Conservation (phyloP, 768 basidiomycete species). For the Agrocybe praecox region DNA sequence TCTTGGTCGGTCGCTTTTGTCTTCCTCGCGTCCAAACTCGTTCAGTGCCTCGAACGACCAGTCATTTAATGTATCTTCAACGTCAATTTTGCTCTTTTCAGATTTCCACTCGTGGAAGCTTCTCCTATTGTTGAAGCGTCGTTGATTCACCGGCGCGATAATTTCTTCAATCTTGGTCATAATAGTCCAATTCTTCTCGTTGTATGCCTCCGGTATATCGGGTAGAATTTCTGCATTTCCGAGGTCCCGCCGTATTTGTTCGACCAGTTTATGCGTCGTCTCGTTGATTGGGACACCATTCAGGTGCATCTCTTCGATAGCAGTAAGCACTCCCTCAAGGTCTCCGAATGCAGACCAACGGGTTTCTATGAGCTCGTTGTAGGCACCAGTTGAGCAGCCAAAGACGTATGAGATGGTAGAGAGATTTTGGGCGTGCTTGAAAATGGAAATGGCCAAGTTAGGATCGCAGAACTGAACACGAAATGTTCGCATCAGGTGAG, state of each 20-base stretch:
- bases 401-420: constrained; percentile 84
- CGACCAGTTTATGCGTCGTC: constrained; percentile 62
- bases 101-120: constrained; percentile 54
- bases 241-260: constrained; percentile 64
- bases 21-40: background rate
- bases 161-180: constrained; percentile 53
- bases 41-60: constrained; percentile 7
- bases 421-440: constrained; percentile 74
- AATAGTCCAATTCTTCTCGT: constrained; percentile 50
- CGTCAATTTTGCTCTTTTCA: constrained; percentile 27
- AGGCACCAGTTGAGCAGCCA: constrained; percentile 86
- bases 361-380: constrained; percentile 88
- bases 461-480: constrained; percentile 81
- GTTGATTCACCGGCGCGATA: constrained; percentile 14
- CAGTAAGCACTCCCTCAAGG: constrained; percentile 69
- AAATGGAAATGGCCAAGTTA: constrained; percentile 79
- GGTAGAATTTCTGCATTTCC: constrained; percentile 58
- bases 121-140: background rate
- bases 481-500: constrained; percentile 76
- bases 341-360: constrained; percentile 87
- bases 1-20: background rate
- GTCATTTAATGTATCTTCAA: constrained; percentile 52
- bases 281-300: constrained; percentile 74
- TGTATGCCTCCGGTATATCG: constrained; percentile 38
- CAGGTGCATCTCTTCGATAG: constrained; percentile 79